Percentiles rank a stretch among this genome's conserved stretches.
Evolutionary conservation across 2,329 filamentous ascomycete species (phyloP).

Genomic region (Pseudocercospora vitis): DNA sequence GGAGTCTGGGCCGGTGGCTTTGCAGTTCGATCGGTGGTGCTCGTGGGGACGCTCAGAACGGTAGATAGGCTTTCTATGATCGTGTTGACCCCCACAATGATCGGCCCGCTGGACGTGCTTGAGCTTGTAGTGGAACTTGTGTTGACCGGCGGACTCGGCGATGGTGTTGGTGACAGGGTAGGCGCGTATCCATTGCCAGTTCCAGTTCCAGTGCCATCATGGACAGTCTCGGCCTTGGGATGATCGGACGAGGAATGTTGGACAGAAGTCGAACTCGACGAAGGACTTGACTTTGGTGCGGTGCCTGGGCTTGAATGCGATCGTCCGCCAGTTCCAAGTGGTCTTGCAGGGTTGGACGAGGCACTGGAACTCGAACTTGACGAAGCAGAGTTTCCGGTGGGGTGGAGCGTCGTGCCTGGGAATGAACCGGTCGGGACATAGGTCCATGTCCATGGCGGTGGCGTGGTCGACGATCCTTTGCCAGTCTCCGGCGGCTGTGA

Average conservation of each 20-base stretch:
- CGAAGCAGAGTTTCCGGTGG: background rate
- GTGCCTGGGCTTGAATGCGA: slow-evolving; percentile 12
- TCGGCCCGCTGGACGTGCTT: slow-evolving; percentile 25
- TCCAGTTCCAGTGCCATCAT: slow-evolving; percentile 14
- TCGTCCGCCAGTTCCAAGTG: slow-evolving; percentile 2
- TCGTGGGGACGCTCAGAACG: slow-evolving; percentile 7
- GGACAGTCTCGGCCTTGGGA: background rate
- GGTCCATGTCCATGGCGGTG: slow-evolving; percentile 2
- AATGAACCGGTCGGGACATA: background rate
- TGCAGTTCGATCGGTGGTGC: background rate
- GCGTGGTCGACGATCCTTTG: background rate
- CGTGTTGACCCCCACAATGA: slow-evolving; percentile 39
- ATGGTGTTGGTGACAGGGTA: slow-evolving; percentile 8
- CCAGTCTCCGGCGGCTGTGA: background rate
- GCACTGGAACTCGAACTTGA: slow-evolving; percentile 9
- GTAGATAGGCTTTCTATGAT: slow-evolving; percentile 30
- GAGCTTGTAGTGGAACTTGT: slow-evolving; percentile 16
- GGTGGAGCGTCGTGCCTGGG: background rate
- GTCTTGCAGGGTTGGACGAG: background rate
- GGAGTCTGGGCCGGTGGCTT: background rate
- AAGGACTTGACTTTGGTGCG: slow-evolving; percentile 14
- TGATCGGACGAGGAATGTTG: slow-evolving; percentile 12
- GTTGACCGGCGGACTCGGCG: slow-evolving; percentile 8
- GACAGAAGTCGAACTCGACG: slow-evolving; percentile 3
- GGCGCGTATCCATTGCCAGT: slow-evolving; percentile 10